Evolutionary conservation across 2,329 filamentous ascomycete species (phyloP).

Genomic region (Colletotrichum sojae): DNA sequence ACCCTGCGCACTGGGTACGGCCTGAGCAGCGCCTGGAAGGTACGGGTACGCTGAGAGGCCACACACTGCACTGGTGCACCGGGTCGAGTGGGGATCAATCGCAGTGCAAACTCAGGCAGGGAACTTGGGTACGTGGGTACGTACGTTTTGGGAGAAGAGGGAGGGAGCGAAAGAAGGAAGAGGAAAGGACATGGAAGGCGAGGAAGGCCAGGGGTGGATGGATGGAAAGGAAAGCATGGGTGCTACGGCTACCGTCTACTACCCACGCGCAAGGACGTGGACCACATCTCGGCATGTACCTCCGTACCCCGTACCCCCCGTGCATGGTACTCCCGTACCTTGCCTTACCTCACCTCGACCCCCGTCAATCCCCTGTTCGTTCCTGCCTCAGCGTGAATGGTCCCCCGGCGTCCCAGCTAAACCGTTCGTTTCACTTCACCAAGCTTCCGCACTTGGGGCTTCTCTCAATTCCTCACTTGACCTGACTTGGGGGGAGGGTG

Average conservation of each 20-base stretch:
- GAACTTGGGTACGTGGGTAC: too few relatives aligned
- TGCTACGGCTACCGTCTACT: too few relatives aligned
- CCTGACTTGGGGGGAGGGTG: constrained; percentile 40
- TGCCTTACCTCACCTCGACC: background rate
- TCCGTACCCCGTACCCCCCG: background rate
- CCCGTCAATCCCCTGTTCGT: constrained; percentile 30
- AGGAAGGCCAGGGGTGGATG: constrained; percentile 1
- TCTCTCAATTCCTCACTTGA: constrained; percentile 30
- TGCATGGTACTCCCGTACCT: too few relatives aligned
- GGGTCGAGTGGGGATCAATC: background rate
- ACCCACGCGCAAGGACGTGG: too few relatives aligned
- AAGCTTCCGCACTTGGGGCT: constrained; percentile 35
- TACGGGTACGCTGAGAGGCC: background rate
- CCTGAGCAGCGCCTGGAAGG: background rate
- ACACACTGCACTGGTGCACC: background rate
- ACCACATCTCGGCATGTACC: background rate
- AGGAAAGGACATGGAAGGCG: constrained; percentile 26
- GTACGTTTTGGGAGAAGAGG: constrained; percentile 1
- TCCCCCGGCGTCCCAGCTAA: constrained; percentile 34
- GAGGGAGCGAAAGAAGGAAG: constrained; percentile 11
- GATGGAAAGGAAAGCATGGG: constrained; percentile 5
- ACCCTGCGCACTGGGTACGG: constrained; percentile 13
- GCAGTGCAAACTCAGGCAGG: too few relatives aligned
- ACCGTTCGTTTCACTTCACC: constrained; percentile 40
- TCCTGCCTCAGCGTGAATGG: constrained; percentile 38